phyloP scores from a whole-genome alignment of 495 filamentous ascomycete genomes.

The Talaromyces borbonicus region DNA sequence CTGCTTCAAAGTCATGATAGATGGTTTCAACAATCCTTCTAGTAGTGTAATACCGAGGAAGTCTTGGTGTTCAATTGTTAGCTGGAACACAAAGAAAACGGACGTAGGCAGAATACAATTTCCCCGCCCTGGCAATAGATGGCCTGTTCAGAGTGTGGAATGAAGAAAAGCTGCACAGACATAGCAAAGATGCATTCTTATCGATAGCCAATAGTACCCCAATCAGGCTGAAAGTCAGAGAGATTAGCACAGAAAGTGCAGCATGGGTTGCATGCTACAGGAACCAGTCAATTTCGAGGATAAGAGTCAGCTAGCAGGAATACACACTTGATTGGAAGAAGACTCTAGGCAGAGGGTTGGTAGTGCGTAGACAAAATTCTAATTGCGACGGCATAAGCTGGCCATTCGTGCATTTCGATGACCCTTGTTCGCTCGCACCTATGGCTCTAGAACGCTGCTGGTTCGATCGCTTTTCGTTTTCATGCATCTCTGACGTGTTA shows the following conservation, averaged over 20 bases:
- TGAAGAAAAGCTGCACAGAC: background rate
- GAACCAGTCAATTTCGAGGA: background rate
- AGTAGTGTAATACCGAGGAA: background rate
- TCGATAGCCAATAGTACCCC: background rate
- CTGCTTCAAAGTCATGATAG: background rate
- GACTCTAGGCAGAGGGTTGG: background rate
- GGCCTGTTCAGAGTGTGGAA: background rate
- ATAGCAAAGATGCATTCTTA: background rate
- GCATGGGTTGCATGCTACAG: background rate
- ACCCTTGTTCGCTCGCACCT: background rate
- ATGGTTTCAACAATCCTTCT: background rate
- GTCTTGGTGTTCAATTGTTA: background rate
- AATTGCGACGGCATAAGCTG: background rate
- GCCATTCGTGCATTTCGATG: background rate
- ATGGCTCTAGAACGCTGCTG: background rate
- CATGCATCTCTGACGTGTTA: background rate
- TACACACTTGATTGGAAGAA: background rate
- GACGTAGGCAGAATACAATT: background rate
- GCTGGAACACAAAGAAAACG: background rate
- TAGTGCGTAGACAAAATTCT: background rate
- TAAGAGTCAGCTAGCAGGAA: background rate
- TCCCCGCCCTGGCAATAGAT: background rate
- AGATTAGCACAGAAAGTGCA: background rate
- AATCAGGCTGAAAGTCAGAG: background rate
- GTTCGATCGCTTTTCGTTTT: background rate